Evolutionary conservation across 441 rosid genomes (phyloP), one percentile per base, ranked within the genome.

Genomic region (Corymbia citriodora): DNA sequence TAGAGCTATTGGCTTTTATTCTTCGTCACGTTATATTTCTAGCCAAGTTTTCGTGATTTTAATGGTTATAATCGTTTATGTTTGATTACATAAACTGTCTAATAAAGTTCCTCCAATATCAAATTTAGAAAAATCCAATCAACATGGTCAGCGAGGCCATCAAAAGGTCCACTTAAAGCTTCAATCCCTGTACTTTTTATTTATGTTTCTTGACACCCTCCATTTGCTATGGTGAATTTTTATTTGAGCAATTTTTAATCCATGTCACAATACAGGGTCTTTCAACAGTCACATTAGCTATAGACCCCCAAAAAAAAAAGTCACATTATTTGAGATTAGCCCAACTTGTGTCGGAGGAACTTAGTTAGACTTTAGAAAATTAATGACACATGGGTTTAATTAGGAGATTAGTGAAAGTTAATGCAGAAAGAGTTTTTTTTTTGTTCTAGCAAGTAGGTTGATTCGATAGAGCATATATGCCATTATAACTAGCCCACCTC

Each of bases 121-220:
- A 21, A 36, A 40, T 74, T 74, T 7, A 1, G 4, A 74, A 74
- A 13, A 10, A 19, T 36, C 2, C 16, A 3, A 40, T 0, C 1
- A 9, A 19, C 4, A 49, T 19, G 27, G 8, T 15, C 13, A 72
- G 9, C 49, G 25, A 36, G 7, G 1, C 3, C 4, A 6, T 70
- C 3, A 18, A 33, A 70, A 18, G 2, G 1, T 10, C 6, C 6
- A 5, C 0, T 3, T 36, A 3, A 15, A 3, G 10, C 31, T 18
- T 33, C 10, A 23, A 18, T 19, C 25, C 25, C 2, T 3, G 5
- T 10, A 18, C 8, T 40, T 70, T 70, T 33, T 33, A 10, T 70
- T 70, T 15, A n/a, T 8, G 19, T 70, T 70, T 70, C 14, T 33
- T 70, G 48, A 18, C 40, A 16, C 74, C 74, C 74, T 15, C 9